Base-by-base conservation (phyloP, 768 basidiomycete species). In the Russula compacta region DNA sequence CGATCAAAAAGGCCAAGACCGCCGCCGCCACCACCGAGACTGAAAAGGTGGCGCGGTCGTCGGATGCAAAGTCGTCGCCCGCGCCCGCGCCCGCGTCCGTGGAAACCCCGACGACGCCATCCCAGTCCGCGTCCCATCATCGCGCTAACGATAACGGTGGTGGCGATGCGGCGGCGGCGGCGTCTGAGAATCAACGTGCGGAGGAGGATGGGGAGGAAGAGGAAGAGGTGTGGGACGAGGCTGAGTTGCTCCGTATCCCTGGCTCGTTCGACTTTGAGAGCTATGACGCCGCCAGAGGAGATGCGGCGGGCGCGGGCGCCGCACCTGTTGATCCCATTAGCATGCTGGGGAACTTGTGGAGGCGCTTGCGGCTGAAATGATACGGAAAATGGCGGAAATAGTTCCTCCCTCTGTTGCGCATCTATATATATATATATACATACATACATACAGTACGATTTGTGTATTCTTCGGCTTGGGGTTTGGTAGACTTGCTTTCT, bases 231-330 rank as follows among this genome's bases (percentile, higher is more conserved):
- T 29, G 24, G 24, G 24, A 29, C 0, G 49, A 50, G 33, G 40
- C 19, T 3, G 49, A 46, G 39, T 21, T 39, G 35, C 36, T 44
- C 24, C 56, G 56, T 36, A 65, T 65, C 4, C 64, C 64, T 1
- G 64, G 64, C 11, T 65, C 61, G 12, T 65, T 65, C 32, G n/a
- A 63, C 36, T 15, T 58, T 9, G 51, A 33, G 6, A 10, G 12
- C 6, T 12, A 8, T 6, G 44, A 17, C 6, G 14, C 12, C 9
- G 1, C 0, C 14, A 5, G 12, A 3, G 47, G 21, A 5, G 52
- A 15, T 15, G 36, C 10, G 10, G 52, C 12, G 12, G 35, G 33
- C 15, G 29, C 14, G 3, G 36, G 12, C 7, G 19, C 2, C 1
- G 44, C 21, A n/a, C 39, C 12, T 5, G 10, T 2, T 24, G 59